These are phyloP conservation scores for Mortierella polycephala DNA, from an alignment of 371 early-diverging fungal species.

Conservation along the genomic window DNA sequence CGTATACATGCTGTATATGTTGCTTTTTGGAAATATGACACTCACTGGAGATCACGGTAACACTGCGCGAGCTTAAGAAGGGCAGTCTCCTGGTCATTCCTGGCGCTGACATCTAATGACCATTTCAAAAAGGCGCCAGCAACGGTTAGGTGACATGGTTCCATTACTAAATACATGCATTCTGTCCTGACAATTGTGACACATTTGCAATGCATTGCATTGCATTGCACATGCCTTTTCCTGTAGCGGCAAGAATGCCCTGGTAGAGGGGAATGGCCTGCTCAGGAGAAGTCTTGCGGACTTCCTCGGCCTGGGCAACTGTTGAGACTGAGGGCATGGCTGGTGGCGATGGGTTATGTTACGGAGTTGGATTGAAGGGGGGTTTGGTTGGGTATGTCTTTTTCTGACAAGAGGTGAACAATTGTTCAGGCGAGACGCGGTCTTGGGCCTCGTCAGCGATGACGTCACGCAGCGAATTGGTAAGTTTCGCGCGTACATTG, in stretches of 20 bases:
- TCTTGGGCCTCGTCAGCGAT: not conserved
- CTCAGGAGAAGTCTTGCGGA: slow-evolving; percentile 62
- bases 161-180: not conserved
- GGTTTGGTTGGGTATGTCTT: not conserved
- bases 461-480: not conserved
- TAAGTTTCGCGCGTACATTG: too few relatives aligned
- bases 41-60: slow-evolving; percentile 71
- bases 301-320: slow-evolving; percentile 63
- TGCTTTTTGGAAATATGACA: not conserved
- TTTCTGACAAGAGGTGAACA: too few relatives aligned
- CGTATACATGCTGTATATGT: too few relatives aligned
- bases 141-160: not conserved
- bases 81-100: slow-evolving; percentile 68
- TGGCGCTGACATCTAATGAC: slow-evolving; percentile 24
- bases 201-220: not conserved
- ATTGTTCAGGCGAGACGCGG: too few relatives aligned
- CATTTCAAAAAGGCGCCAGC: not conserved
- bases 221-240: slow-evolving; percentile 35
- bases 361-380: not conserved
- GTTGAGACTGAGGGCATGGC: slow-evolving; percentile 50
- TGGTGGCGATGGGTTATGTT: not conserved
- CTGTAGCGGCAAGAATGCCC: slow-evolving; percentile 59
- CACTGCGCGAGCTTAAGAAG: slow-evolving; percentile 71
- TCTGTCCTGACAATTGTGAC: not conserved
- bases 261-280: slow-evolving; percentile 66